These are phyloP conservation scores for Ophiostoma populinum DNA, from an alignment of 2,329 filamentous ascomycete genomes.

Conservation along the genomic window DNA sequence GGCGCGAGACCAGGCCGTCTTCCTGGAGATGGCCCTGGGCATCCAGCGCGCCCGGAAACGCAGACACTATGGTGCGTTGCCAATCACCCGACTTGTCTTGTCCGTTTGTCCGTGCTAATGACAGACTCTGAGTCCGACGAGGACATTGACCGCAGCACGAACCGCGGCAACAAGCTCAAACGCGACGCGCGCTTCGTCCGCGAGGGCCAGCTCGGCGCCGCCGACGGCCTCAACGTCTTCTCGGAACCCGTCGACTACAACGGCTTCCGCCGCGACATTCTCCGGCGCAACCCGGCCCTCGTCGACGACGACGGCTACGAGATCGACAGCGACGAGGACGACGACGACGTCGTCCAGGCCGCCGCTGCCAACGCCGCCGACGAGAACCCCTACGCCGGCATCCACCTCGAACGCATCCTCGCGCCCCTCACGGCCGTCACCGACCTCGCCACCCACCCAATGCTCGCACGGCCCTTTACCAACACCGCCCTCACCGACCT, in stretches of 20 bases:
- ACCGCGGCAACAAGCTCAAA: constrained; percentile 66
- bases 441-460: constrained; percentile 58
- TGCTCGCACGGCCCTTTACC: constrained; percentile 56
- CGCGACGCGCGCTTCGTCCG: constrained; percentile 55
- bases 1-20: constrained; percentile 11
- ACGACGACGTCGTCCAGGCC: constrained; percentile 42
- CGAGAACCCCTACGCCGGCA: constrained; percentile 56
- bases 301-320: constrained; percentile 67
- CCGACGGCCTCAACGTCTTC: constrained; percentile 49
- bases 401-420: constrained; percentile 55
- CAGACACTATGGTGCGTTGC: constrained; percentile 11
- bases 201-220: constrained; percentile 49
- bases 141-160: constrained; percentile 49
- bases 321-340: constrained; percentile 52
- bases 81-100: background rate
- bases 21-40: constrained; percentile 11
- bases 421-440: constrained; percentile 59
- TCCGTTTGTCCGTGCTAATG: no score
- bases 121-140: constrained; percentile 66
- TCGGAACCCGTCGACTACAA: constrained; percentile 48
- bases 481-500: constrained; percentile 58
- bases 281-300: constrained; percentile 54
- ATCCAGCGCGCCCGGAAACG: constrained; percentile 13
- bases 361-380: constrained; percentile 46
- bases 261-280: constrained; percentile 54